Evolutionary conservation across 108 stramenopile genomes (phyloP).

Genomic region (Discostella stelligeroides): DNA sequence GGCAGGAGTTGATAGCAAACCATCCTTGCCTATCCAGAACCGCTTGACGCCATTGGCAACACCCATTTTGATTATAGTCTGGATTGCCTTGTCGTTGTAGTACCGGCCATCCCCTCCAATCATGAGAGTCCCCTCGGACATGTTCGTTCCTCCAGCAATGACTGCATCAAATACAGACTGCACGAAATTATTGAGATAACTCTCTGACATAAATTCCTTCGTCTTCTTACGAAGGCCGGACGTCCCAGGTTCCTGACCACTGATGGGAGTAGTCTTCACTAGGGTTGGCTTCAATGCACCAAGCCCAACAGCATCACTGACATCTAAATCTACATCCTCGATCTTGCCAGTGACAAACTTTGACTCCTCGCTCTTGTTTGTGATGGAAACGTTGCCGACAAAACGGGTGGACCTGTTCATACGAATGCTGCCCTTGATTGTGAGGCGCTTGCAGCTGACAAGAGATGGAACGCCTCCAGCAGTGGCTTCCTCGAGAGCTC

Average conservation of each 20-base stretch:
- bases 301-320: constrained; percentile 85
- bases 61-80: constrained; percentile 96
- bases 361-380: constrained; percentile 89
- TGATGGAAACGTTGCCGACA: constrained; percentile 85
- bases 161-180: constrained; percentile 96
- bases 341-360: constrained; percentile 88
- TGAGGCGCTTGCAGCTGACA: constrained; percentile 88
- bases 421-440: constrained; percentile 88
- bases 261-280: constrained; percentile 89
- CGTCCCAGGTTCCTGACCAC: constrained; percentile 99
- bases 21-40: constrained; percentile 96
- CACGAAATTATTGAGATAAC: constrained; percentile 99
- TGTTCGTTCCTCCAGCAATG: constrained; percentile 81
- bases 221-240: constrained; percentile 99
- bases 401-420: constrained; percentile 87
- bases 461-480: constrained; percentile 89
- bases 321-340: constrained; percentile 83
- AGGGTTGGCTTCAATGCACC: constrained; percentile 80
- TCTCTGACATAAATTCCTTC: constrained; percentile 91
- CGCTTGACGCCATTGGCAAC: constrained; percentile 95
- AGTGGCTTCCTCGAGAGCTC: constrained; percentile 91
- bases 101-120: constrained; percentile 99
- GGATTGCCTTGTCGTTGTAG: constrained; percentile 95
- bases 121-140: constrained; percentile 90
- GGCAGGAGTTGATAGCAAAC: constrained; percentile 98